A percentile compares a stretch with the other conserved stretches of the same genome.
Evolutionary conservation across 176 grass and related monocot genomes (phyloP).

Genomic region (Cenchrus fungigraminus): DNA sequence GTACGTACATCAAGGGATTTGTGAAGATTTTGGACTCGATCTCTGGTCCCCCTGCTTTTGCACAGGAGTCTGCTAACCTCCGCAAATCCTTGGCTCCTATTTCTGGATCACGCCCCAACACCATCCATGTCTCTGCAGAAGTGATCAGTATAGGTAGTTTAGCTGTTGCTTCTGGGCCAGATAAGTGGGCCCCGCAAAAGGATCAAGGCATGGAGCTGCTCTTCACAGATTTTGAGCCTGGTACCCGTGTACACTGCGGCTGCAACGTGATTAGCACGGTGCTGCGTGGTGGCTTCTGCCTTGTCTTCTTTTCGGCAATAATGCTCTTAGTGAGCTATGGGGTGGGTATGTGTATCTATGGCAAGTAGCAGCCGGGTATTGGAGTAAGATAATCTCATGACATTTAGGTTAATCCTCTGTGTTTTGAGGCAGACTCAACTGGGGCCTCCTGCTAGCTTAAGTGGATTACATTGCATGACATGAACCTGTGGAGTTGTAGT

Average conservation of each 20-base stretch:
- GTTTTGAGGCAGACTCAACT: conserved; percentile 47
- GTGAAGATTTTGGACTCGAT: conserved; percentile 76
- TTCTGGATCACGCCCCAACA: conserved; percentile 37
- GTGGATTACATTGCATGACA: conserved; percentile 49
- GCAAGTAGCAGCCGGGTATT: conserved; percentile 56
- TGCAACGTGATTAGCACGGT: conserved; percentile 52
- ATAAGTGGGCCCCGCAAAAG: conserved; percentile 54
- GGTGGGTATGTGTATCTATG: conserved; percentile 73
- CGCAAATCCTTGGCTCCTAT: conserved; percentile 55
- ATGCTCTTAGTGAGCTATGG: conserved; percentile 75
- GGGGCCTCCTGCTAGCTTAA: conserved; percentile 49
- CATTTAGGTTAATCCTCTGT: conserved; percentile 47
- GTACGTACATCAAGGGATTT: conserved; percentile 42
- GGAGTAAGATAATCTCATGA: conserved; percentile 34
- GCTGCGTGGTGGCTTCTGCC: conserved; percentile 74
- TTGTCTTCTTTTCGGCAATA: conserved; percentile 73
- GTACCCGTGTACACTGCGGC: conserved; percentile 48
- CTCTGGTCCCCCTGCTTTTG: conserved; percentile 84
- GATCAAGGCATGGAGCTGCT: conserved; percentile 54
- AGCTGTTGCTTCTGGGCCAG: conserved; percentile 34
- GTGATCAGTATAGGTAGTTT: conserved; percentile 62
- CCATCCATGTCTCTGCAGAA: conserved; percentile 63
- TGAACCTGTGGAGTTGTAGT: conserved; percentile 47
- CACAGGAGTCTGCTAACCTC: conserved; percentile 54
- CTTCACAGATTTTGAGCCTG: conserved; percentile 56